These are phyloP conservation scores for Eucalyptus melliodora DNA, from an alignment of 345 rosid species.

Conservation along the genomic window DNA sequence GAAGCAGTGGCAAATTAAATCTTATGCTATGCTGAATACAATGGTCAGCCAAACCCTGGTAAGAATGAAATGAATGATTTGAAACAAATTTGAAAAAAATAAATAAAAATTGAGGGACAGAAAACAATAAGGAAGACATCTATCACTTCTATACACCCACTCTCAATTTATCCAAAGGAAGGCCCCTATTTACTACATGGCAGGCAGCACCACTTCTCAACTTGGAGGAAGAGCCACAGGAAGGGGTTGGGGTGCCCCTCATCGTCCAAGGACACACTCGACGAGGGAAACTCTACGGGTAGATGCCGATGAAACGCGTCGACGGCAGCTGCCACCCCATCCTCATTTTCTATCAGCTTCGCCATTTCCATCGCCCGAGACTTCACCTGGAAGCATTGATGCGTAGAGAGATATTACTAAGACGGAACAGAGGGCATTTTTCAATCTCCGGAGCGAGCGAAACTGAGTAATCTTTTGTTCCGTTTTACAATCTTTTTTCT, in stretches of 20 bases:
- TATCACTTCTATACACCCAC: background rate
- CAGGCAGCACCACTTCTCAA: constrained; percentile 54
- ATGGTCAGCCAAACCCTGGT: background rate
- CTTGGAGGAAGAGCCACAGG: constrained; percentile 51
- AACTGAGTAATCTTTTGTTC: background rate
- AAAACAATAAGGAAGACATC: background rate
- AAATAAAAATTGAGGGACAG: background rate
- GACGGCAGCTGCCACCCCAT: constrained; percentile 87
- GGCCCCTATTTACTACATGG: background rate
- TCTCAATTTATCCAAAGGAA: background rate
- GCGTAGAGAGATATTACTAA: background rate
- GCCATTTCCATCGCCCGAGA: constrained; percentile 58
- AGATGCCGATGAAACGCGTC: constrained; percentile 87
- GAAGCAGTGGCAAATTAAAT: background rate
- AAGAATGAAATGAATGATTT: background rate
- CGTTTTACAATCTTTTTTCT: background rate
- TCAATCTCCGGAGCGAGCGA: background rate
- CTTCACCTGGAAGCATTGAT: constrained; percentile 44
- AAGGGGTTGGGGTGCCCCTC: constrained; percentile 39
- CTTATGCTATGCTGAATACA: background rate
- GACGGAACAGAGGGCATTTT: background rate
- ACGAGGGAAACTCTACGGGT: constrained; percentile 58
- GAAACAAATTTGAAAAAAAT: background rate
- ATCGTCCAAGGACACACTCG: constrained; percentile 17
- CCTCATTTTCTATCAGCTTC: constrained; percentile 75